These are phyloP conservation scores for Paspalum vaginatum DNA, from an alignment of 176 grass and related monocot genomes.

Conservation along the genomic window DNA sequence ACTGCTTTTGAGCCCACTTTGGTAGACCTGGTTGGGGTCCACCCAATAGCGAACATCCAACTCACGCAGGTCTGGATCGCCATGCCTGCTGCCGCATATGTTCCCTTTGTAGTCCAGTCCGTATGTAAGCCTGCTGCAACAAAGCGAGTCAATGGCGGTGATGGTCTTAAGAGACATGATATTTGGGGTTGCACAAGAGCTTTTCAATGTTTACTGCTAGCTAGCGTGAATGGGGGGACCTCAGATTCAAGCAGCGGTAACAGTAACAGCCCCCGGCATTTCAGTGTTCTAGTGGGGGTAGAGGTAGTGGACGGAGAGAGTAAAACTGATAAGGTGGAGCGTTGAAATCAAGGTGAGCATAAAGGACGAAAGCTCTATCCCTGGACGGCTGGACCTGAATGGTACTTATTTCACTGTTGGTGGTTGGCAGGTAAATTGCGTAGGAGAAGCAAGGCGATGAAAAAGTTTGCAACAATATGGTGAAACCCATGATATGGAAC, in stretches of 20 bases:
- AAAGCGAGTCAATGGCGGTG: neutral
- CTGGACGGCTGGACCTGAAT: neutral
- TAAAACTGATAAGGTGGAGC: neutral
- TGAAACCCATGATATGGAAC: neutral
- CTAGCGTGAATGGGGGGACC: constrained; percentile 2
- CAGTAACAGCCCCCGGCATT: neutral
- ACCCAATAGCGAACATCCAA: constrained; percentile 81
- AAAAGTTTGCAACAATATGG: constrained; percentile 13
- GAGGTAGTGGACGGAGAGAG: neutral
- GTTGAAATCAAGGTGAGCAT: neutral
- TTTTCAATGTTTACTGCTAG: constrained; percentile 7
- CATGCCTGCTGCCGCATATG: constrained; percentile 76
- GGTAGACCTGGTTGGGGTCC: constrained; percentile 95
- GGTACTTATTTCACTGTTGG: neutral
- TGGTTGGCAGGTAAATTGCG: neutral
- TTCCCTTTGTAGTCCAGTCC: constrained; percentile 96
- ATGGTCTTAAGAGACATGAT: neutral
- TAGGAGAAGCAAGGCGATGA: neutral
- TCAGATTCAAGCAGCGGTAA: neutral
- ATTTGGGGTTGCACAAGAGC: neutral
- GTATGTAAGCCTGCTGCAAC: constrained; percentile 67
- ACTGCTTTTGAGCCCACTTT: constrained; percentile 70
- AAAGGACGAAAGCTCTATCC: neutral
- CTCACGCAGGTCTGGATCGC: constrained; percentile 65
- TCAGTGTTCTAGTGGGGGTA: neutral